Percentiles rank a stretch among this genome's conserved stretches.
Conservation (phyloP, 176 grass and related monocot genomes). For the barley (Hordeum vulgare) region MorexV3_pseudomolecules_assembly NC_058518.1:398817381-398817880, state of each 20-base stretch:
- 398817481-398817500: slow-evolving; percentile 56
- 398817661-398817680: slow-evolving; percentile 59
- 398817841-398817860: not conserved
- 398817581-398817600: slow-evolving; percentile 87
- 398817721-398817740: slow-evolving; percentile 5
- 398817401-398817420: slow-evolving; percentile 54
- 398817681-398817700: slow-evolving; percentile 1
- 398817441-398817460: slow-evolving; percentile 48
- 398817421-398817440: slow-evolving; percentile 71
- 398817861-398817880: not conserved
- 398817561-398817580: slow-evolving; percentile 97
- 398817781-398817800: not conserved
- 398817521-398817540: slow-evolving; percentile 50
- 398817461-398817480: slow-evolving; percentile 73
- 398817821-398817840: not conserved
- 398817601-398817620: slow-evolving; percentile 81
- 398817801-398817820: not conserved
- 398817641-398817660: slow-evolving; percentile 86
- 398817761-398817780: not conserved
- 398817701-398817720: not conserved
- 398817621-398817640: slow-evolving; percentile 74
- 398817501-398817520: slow-evolving; percentile 49
- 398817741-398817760: slow-evolving; percentile 23
- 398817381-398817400: slow-evolving; percentile 50
- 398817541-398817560: slow-evolving; percentile 84